phyloP scores from a whole-genome alignment of 768 basidiomycete species.

The Clitopilus hobsonii region DNA sequence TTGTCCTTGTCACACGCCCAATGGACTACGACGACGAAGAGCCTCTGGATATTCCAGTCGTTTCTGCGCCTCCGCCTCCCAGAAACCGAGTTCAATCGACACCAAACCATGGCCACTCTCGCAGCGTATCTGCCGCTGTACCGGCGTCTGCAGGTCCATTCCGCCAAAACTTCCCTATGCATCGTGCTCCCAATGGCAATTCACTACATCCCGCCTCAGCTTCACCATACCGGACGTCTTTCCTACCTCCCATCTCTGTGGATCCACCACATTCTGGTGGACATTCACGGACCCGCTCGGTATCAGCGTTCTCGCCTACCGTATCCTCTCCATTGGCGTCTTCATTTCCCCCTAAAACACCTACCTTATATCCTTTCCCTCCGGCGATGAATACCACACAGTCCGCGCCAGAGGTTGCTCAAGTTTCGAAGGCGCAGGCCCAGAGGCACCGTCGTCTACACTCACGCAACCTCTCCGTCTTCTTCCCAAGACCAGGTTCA shows the following conservation, averaged over 20 bases:
- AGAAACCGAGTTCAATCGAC: constrained; percentile 24
- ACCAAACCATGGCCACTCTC: constrained; percentile 11
- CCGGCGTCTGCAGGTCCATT: constrained; percentile 26
- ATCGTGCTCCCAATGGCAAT: constrained; percentile 16
- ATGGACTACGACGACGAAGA: constrained; percentile 12
- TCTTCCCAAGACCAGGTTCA: constrained; percentile 80
- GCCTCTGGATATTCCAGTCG: constrained; percentile 2
- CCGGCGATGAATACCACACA: constrained; percentile 11
- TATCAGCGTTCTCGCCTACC: constrained; percentile 46
- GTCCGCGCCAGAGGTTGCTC: constrained; percentile 20
- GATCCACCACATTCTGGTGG: constrained; percentile 12
- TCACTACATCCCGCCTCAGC: constrained; percentile 18
- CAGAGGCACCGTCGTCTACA: constrained; percentile 70
- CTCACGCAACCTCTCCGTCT: constrained; percentile 87
- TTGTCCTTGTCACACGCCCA: constrained; percentile 19
- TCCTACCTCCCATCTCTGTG: constrained; percentile 14
- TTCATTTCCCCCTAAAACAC: constrained; percentile 15
- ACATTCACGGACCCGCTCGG: constrained; percentile 43
- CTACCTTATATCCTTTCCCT: constrained; percentile 11
- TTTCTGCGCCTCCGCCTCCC: constrained; percentile 15
- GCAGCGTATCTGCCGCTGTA: constrained; percentile 21
- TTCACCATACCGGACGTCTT: constrained; percentile 25
- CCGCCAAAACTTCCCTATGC: constrained; percentile 20
- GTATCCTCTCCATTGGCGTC: constrained; percentile 48
- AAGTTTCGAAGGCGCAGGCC: constrained; percentile 17